These are phyloP conservation scores for Acmispon strigosus DNA, from an alignment of 306 rosid genomes.

Conservation along the genomic window DNA sequence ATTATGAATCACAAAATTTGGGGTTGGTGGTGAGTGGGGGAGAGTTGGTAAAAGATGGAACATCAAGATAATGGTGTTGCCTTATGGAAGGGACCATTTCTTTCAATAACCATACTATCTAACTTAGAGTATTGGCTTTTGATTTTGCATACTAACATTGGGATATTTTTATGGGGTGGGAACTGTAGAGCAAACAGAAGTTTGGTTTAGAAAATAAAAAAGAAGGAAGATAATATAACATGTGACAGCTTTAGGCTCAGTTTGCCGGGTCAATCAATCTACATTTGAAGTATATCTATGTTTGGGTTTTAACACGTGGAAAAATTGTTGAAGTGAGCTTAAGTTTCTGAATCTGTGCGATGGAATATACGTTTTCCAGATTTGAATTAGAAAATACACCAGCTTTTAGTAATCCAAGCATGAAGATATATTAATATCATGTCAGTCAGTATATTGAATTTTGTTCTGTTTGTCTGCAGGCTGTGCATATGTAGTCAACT, in stretches of 20 bases:
- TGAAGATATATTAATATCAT: not conserved
- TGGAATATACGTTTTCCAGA: not conserved
- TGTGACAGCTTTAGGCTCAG: not conserved
- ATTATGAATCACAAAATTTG: not conserved
- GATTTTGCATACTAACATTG: not conserved
- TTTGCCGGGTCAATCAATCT: not conserved
- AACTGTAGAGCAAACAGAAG: not conserved
- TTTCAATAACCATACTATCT: not conserved
- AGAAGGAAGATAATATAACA: not conserved
- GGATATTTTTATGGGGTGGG: not conserved
- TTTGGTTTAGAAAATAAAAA: not conserved
- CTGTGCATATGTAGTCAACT: slow-evolving; percentile 30
- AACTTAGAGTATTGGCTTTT: not conserved
- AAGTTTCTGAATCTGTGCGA: not conserved
- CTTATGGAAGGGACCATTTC: not conserved
- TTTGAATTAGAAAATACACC: slow-evolving; percentile 1
- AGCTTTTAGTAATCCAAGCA: not conserved
- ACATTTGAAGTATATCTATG: not conserved
- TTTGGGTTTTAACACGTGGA: slow-evolving; percentile 6
- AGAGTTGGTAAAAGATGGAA: not conserved
- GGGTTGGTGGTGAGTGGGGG: not conserved
- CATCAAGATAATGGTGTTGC: not conserved
- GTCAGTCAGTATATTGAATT: not conserved
- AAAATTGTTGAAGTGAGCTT: not conserved
- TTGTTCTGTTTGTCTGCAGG: slow-evolving; percentile 33